Percentiles rank a stretch among this genome's conserved stretches.
Conservation (phyloP, 306 rosid genomes). For the Castanea sativa region DNA sequence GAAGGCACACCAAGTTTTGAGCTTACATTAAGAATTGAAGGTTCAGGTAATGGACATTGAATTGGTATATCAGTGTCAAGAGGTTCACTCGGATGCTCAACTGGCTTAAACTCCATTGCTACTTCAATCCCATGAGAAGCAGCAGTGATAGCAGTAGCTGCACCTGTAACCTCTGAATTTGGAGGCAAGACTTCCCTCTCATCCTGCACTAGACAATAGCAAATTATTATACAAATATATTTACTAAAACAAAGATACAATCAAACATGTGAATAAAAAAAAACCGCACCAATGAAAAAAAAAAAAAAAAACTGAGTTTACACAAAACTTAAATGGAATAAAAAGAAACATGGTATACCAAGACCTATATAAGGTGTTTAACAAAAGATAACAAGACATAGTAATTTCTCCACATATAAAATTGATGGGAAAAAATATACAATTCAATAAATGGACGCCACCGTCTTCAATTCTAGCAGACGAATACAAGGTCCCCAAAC, state of each 20-base stretch:
- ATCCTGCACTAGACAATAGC: constrained; percentile 49
- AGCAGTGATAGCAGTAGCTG: constrained; percentile 37
- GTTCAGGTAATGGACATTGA: constrained; percentile 89
- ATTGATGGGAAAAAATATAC: not conserved
- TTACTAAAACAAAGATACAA: not conserved
- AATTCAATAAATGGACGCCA: not conserved
- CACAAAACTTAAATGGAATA: not conserved
- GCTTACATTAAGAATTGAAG: constrained; percentile 92
- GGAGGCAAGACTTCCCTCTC: constrained; percentile 66
- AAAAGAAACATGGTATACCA: not conserved
- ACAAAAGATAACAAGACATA: too few species aligned
- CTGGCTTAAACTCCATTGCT: constrained; percentile 90
- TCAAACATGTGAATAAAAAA: not conserved
- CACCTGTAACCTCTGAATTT: constrained; percentile 44
- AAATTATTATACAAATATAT: constrained; percentile 10
- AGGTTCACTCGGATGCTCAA: constrained; percentile 88
- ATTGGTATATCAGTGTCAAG: constrained; percentile 78
- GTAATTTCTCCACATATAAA: not conserved
- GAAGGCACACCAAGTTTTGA: not conserved
- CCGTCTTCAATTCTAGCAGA: too few species aligned
- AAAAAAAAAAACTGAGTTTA: not conserved
- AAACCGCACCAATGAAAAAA: not conserved
- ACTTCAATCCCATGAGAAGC: constrained; percentile 89
- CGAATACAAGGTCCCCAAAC: not conserved
- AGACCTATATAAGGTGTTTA: constrained; percentile 7